Evolutionary conservation across 1,284 basidiomycete species (phyloP), one percentile per base, ranked within the genome.

Genomic region (Salmacisia buchloeana): DNA sequence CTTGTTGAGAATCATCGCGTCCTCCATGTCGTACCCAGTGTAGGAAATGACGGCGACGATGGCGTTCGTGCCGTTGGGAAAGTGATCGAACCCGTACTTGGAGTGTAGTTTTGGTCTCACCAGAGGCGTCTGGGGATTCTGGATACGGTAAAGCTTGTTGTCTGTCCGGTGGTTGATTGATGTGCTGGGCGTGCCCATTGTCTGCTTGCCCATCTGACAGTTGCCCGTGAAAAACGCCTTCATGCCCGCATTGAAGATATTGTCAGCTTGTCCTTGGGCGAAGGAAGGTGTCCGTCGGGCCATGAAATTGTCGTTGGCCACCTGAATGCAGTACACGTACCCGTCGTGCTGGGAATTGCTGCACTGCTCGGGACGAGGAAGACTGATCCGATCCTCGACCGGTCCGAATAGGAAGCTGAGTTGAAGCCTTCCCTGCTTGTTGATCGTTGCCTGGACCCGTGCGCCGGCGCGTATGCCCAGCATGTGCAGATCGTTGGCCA

Each of bases 11-110:
- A 99, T 98, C 96, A 99, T 99, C 67, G 96, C 96, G 76, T 99
- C 96, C 83, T 99, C 96, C 96, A 99, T 99, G 81, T 99, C 96
- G 82, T 99, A 99, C 5, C 96, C 96, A 0, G 96, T 99, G 81
- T 99, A 99, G 0, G 96, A 98, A 72, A 99, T 97, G 79, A 99
- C 96, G 25, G 96, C 96, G 60, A 99, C 96, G 63, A 99, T 85
- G 18, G 96, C 96, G 81, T 99, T 99, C 46, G 91, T 97, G 18
- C 94, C 96, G 78, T 96, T 98, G 1, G 96, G 96, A 85, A 94
- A 98, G 59, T 91, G 88, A 81, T 99, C 96, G 88, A 99, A 97
- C 49, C 91, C 93, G 80, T 98, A 99, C n/a, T 88, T 87, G 80
- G 92, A 90, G 83, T 98, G 92, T 58, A 98, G 82, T 46, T 84